Base-by-base conservation (phyloP, 805 yeast genomes). In the Ogataea neopini region DNA sequence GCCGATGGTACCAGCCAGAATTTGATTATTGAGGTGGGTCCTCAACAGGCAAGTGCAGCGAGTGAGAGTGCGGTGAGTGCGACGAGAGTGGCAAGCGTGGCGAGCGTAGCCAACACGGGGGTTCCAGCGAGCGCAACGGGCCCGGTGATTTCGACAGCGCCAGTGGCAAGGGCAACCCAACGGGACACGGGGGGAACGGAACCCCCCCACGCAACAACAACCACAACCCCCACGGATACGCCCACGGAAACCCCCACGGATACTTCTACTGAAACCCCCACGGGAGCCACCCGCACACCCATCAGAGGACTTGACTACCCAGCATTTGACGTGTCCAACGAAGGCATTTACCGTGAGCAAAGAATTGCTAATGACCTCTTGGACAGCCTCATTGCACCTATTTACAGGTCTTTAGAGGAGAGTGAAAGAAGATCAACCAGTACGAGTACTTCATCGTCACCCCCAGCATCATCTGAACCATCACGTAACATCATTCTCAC, bases 401-500 rank as follows among this genome's bases (percentile, higher is more conserved):
- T 61, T 8, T 61, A 61, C 40, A 52, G 62, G 14, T 54, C 61
- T 1, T 34, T 61, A 28, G 63, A 48, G 17, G 52, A 44, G 20
- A 18, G 28, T 38, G 52, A 18, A 6, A 19, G 25, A 34, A 9
- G 37, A 18, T 34, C 40, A 5, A 4, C 29, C 18, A 26, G 17
- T 6, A 20, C 29, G 14, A 7, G 7, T 22, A 22, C 5, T 22
- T 22, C 40, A 19, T 17, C 4, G 17, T 36, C 40, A 6, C 6
- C 6, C 26, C 10, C 38, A 19, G 6, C 40, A 29, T 36, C 40
- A 6, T 36, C 45, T 3, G 68, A 61, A 49, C 52, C 62, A 9
- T 61, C 68, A 1, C 56, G 74, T 48, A 71, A 70, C 53, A 71
- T 71, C 53, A 60, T 68, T 6, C 57, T 72, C 11, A 70, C 76